Evolutionary conservation across 2,329 filamentous ascomycete species (phyloP).

Genomic region (Graphilbum fragrans): DNA sequence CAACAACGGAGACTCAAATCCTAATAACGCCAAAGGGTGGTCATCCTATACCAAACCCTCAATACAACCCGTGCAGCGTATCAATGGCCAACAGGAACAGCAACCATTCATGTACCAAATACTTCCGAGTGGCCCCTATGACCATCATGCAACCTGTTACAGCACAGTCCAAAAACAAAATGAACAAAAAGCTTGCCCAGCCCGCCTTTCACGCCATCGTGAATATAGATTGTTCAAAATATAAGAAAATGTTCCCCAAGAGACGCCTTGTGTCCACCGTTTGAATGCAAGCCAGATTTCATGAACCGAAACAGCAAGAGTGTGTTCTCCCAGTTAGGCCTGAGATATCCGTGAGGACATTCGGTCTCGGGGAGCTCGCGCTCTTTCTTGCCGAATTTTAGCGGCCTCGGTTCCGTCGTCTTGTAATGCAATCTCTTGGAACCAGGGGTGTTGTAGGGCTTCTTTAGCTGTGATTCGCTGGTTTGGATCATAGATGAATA

Average conservation of each 20-base stretch:
- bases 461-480: conserved; percentile 56
- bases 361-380: conserved; percentile 3
- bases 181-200: background rate
- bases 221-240: background rate
- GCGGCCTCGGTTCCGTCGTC: conserved; percentile 59
- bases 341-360: background rate
- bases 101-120: no score
- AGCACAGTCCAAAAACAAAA: background rate
- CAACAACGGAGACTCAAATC: no score
- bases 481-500: conserved; percentile 55
- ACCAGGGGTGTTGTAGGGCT: conserved; percentile 56
- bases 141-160: background rate
- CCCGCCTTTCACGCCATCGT: background rate
- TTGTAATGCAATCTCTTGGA: conserved; percentile 48
- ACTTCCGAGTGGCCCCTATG: background rate
- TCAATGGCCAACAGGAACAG: no score
- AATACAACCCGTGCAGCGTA: no score
- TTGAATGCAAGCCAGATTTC: background rate
- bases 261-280: no score
- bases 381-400: conserved; percentile 42
- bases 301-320: background rate
- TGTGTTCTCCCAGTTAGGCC: background rate
- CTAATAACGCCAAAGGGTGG: no score
- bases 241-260: no score
- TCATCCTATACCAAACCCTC: no score